A percentile compares a stretch with the other conserved stretches of the same genome.
These are phyloP conservation scores for Aureoboletus auriporus DNA, from an alignment of 768 basidiomycete genomes.

Conservation along the genomic window DNA sequence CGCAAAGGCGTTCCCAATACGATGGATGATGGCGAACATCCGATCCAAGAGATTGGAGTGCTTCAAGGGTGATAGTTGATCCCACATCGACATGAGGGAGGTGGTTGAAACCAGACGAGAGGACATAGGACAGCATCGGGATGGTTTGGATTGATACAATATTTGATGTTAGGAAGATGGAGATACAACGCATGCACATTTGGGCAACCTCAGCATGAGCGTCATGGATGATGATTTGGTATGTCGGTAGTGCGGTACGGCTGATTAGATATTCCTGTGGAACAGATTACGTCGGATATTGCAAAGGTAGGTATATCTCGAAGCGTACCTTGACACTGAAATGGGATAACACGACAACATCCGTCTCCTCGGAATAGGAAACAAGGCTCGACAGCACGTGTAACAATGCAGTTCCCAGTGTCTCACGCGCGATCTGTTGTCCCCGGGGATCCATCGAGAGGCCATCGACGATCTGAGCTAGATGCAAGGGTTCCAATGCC, in stretches of 20 bases:
- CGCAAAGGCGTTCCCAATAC: no score
- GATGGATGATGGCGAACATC: no score
- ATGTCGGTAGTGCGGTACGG: not conserved
- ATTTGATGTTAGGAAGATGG: not conserved
- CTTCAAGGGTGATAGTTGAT: not conserved
- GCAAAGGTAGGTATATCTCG: not conserved
- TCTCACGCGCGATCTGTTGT: not conserved
- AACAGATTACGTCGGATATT: not conserved
- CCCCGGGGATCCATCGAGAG: not conserved
- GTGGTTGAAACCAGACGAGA: constrained; percentile 1
- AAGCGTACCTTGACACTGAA: not conserved
- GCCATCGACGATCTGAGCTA: not conserved
- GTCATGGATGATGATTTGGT: not conserved
- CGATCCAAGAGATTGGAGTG: no score
- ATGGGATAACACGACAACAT: no score
- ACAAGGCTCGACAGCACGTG: constrained; percentile 1
- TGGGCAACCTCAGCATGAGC: not conserved
- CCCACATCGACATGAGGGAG: not conserved
- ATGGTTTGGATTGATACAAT: not conserved
- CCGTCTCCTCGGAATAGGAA: not conserved
- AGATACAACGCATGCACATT: not conserved
- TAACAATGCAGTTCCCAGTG: not conserved
- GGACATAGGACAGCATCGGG: not conserved
- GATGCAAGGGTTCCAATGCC: not conserved
- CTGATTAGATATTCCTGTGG: constrained; percentile 2